Percentiles rank a stretch among this genome's conserved stretches.
These are phyloP conservation scores for Ganoderma lingzhi DNA, from an alignment of 1,284 basidiomycete species.

Conservation along the genomic window DNA sequence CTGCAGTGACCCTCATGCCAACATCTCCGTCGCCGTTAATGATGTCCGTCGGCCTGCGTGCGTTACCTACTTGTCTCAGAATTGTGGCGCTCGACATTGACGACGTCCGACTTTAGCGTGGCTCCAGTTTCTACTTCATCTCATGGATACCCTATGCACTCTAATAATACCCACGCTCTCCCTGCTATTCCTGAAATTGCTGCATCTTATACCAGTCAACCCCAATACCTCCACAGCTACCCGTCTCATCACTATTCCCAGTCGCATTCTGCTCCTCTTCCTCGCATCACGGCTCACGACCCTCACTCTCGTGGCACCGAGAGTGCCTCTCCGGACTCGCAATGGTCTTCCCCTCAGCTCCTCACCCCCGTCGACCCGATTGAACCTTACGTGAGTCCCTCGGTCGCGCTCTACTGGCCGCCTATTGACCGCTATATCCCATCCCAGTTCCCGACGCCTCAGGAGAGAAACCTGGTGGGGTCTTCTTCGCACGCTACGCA, in stretches of 20 bases:
- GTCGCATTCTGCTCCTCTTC: constrained; percentile 33
- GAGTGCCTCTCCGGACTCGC: constrained; percentile 33
- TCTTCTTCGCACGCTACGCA: constrained; percentile 53
- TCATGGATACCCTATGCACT: constrained; percentile 42
- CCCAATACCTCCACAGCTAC: constrained; percentile 46
- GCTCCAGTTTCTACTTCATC: constrained; percentile 30
- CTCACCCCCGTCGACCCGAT: constrained; percentile 55
- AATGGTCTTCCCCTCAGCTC: constrained; percentile 41
- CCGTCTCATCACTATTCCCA: constrained; percentile 59
- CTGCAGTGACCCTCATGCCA: constrained; percentile 34
- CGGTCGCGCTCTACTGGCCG: background rate
- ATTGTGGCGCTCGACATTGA: constrained; percentile 14
- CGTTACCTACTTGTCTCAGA: constrained; percentile 35
- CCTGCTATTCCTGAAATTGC: constrained; percentile 67
- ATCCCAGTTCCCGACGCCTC: constrained; percentile 50
- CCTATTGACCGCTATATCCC: constrained; percentile 1
- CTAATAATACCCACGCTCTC: constrained; percentile 52
- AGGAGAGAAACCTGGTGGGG: constrained; percentile 61
- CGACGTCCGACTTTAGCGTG: constrained; percentile 19
- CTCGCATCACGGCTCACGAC: constrained; percentile 37
- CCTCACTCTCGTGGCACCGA: constrained; percentile 33
- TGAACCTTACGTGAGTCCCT: constrained; percentile 66
- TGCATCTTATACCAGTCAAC: constrained; percentile 43
- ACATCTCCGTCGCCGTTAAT: constrained; percentile 30
- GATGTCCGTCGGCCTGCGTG: constrained; percentile 57